Percentiles rank a stretch among this genome's conserved stretches.
phyloP scores from a whole-genome alignment of 1,139 yeast genomes.

The Debaryomyces subglobosus region DNA sequence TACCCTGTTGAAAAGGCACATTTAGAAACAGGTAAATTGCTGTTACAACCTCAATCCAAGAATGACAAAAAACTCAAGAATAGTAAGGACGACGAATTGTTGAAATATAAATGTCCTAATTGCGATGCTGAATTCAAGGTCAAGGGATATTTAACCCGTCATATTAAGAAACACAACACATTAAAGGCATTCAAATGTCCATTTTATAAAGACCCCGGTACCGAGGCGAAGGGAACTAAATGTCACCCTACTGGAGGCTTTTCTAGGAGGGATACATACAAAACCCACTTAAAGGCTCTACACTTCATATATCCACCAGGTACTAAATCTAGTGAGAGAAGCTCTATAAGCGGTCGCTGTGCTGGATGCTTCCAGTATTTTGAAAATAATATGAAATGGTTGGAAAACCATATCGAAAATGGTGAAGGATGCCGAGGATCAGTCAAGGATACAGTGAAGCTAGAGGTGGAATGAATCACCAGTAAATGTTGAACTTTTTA shows the following conservation, averaged over 20 bases:
- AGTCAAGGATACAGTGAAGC: conserved; percentile 18
- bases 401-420: conserved; percentile 51
- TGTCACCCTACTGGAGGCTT: conserved; percentile 66
- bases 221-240: conserved; percentile 38
- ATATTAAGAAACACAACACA: conserved; percentile 53
- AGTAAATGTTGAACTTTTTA: not conserved
- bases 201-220: conserved; percentile 44
- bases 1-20: not conserved
- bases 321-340: conserved; percentile 50
- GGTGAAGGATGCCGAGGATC: conserved; percentile 47
- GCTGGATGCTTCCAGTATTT: conserved; percentile 59
- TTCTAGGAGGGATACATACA: conserved; percentile 59
- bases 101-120: conserved; percentile 35
- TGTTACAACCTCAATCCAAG: not conserved
- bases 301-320: conserved; percentile 65
- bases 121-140: conserved; percentile 55
- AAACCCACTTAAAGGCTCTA: conserved; percentile 58
- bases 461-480: not conserved
- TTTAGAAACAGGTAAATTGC: not conserved
- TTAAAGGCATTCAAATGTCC: conserved; percentile 60
- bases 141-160: conserved; percentile 60
- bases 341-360: conserved; percentile 51
- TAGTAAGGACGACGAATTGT: not conserved
- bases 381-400: conserved; percentile 52
- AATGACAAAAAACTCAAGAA: not conserved